Base-by-base conservation (phyloP, 768 basidiomycete species). In the Dacryopinax primogenitus region DNA sequence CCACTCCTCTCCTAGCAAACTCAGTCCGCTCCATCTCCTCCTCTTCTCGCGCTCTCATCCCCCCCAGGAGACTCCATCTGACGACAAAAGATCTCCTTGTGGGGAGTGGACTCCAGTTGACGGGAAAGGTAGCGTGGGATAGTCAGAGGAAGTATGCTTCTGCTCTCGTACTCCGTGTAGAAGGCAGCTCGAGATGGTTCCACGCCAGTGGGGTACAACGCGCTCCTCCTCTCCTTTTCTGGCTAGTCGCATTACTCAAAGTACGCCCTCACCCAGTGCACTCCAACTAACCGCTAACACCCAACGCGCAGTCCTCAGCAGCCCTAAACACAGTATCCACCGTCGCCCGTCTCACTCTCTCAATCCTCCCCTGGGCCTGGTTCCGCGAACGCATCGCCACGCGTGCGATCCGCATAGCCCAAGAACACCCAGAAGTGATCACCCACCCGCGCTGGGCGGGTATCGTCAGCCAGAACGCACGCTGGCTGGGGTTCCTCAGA, bases 281-380 rank as follows among this genome's bases (percentile, higher is more conserved):
- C 33, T 35, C 21, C 33, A 32, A 66, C 64, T 44, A 39, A 35
- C 30, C 16, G 13, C 37, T 7, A 13, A 18, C 41, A 11, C 26
- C 36, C 30, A 30, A 2, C 34, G 21, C 33, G 18, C 68, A 92
- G 90, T 80, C 86, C 0, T 89, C 90, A 2, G 81, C 84, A n/a
- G 81, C 85, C 0, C 77, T 92, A 62, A 85, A 87, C 70, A 41
- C 86, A n/a, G 82, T 84, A 16, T 82, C 86, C 61, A 88, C 84
- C 7, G 82, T 83, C 44, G 84, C 80, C 45, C 82, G 90, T 65
- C 79, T 92, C 62, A 84, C 83, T 0, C 78, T 92, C 33, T 90
- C 88, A 0, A 83, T 92, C 67, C 76, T 90, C 13, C 90, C 90
- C 26, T 72, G 88, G 33, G 71, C 90, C 66, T 73, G 88, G 63